Percentiles rank a stretch among this genome's conserved stretches.
Conservation (phyloP, 1,284 basidiomycete genomes). For the Fomitiporia mediterranea region DNA sequence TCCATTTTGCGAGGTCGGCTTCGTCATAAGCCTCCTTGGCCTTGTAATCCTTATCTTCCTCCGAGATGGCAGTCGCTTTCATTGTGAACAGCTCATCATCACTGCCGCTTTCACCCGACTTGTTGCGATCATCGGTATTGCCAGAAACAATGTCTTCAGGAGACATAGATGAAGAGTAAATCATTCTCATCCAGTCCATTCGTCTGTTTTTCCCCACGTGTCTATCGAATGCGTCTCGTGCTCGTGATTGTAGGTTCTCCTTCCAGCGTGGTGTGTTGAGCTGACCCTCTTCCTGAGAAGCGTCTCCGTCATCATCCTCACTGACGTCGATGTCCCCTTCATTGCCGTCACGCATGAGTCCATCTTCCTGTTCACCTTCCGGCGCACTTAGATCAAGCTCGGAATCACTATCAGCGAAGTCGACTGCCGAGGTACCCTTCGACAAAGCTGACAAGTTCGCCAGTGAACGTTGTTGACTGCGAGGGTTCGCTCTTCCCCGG, state of each 20-base stretch:
- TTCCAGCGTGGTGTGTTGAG: conserved; percentile 72
- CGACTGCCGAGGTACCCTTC: conserved; percentile 41
- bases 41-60: conserved; percentile 63
- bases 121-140: conserved; percentile 30
- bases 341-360: conserved; percentile 29
- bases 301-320: background rate
- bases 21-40: conserved; percentile 54
- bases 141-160: conserved; percentile 68
- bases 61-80: conserved; percentile 36
- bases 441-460: conserved; percentile 32
- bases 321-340: conserved; percentile 35
- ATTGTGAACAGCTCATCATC: conserved; percentile 79
- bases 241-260: conserved; percentile 59
- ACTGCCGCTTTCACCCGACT: conserved; percentile 27
- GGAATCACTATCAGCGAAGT: conserved; percentile 80
- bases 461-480: conserved; percentile 41
- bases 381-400: conserved; percentile 48
- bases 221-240: conserved; percentile 39
- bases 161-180: conserved; percentile 72
- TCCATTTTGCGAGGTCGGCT: conserved; percentile 70
- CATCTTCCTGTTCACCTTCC: conserved; percentile 23
- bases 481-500: conserved; percentile 43
- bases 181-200: conserved; percentile 82
- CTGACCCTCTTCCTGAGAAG: background rate
- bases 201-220: conserved; percentile 37